Percentiles rank a stretch among this genome's conserved stretches.
These are phyloP conservation scores for Ruellia speciosa DNA, from an alignment of 305 asterid species.

Conservation along the genomic window DNA sequence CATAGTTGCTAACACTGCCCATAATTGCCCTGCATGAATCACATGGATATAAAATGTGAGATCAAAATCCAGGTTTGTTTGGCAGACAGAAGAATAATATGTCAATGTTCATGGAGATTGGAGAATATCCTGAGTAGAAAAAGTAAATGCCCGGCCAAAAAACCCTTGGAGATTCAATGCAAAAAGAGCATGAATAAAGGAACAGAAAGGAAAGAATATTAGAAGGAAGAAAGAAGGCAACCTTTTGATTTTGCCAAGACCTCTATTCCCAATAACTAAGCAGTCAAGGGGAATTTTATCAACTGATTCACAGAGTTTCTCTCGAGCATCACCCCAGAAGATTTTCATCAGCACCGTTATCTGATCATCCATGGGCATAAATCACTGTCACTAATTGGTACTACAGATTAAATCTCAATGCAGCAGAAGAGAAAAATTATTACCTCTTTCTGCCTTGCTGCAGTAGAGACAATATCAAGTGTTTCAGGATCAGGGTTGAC, in stretches of 20 bases:
- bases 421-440: no score
- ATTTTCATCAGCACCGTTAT: slow-evolving; percentile 57
- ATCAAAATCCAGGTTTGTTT: neutral
- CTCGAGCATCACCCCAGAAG: slow-evolving; percentile 89
- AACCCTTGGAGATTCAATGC: no score
- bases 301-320: slow-evolving; percentile 61
- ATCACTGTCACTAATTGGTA: neutral
- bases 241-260: slow-evolving; percentile 88
- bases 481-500: slow-evolving; percentile 59
- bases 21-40: slow-evolving; percentile 51
- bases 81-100: no score
- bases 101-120: no score
- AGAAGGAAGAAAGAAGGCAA: slow-evolving; percentile 11
- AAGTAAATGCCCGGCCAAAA: no score
- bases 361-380: slow-evolving; percentile 27
- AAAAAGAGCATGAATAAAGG: neutral
- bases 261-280: slow-evolving; percentile 74
- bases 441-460: slow-evolving; percentile 65
- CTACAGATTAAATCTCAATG: neutral
- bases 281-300: slow-evolving; percentile 63
- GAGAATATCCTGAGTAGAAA: no score
- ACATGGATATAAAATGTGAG: neutral
- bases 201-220: neutral
- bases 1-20: slow-evolving; percentile 81
- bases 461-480: slow-evolving; percentile 50